Base-by-base conservation (phyloP, 305 asterid genomes). In the Solanum hybrid region DNA sequence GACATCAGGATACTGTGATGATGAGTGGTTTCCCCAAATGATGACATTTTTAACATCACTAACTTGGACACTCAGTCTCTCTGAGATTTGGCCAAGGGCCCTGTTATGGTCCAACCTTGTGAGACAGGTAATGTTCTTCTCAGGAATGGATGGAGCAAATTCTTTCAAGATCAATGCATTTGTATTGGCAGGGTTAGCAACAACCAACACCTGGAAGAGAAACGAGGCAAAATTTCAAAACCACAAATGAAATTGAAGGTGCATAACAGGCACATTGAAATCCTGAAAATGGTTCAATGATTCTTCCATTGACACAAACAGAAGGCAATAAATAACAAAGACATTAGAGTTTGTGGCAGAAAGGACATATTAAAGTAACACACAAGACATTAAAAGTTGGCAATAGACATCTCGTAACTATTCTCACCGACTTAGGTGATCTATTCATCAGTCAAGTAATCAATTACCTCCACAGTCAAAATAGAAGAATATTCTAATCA, bases 111-210 rank as follows among this genome's bases (percentile, higher is more conserved):
- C 99, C 95, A 97, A 94, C 91, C 99, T 92, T 56, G 99, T 97
- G 92, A 97, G 93, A 92, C 99, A 97, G 72, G 97, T 93, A 80
- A 97, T 94, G 91, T 97, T 96, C 91, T 95, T 94, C 91, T 94
- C 95, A 1, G 98, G 98, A 78, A 97, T 96, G 19, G 99, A 97
- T 64, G 99, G 99, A 0, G 99, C 99, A 29, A 92, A 96, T 91
- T 97, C 99, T 94, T 97, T 97, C 88, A 97, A 90, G 89, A 97
- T 97, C 94, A 96, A 91, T 5, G 99, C 99, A 82, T 97, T 97
- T 90, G 99, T 96, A 93, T 97, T 97, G 90, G 99, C 99, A 31
- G 99, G 99, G 92, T 97, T 97, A 79, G 99, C 99, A 91, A 97
- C 99, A 35, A 97, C 99, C 94, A 97, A 90, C 93, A 96, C 99